Percentiles rank a stretch among this genome's conserved stretches.
Evolutionary conservation across 495 filamentous ascomycete genomes (phyloP).

Genomic region (Cercophora newfieldiana): DNA sequence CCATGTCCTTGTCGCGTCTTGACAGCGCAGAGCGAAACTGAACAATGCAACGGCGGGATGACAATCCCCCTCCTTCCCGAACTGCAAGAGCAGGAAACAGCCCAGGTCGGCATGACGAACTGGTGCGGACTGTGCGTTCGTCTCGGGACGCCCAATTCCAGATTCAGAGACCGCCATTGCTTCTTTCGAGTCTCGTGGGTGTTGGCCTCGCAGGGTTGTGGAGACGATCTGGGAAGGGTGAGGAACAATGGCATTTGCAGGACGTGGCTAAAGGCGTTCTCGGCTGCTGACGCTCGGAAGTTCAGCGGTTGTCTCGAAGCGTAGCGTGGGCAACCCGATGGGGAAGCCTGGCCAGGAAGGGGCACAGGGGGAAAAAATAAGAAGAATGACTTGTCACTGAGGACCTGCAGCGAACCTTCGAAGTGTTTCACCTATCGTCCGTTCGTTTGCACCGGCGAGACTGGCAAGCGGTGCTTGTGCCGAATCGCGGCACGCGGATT

Average conservation of each 20-base stretch:
- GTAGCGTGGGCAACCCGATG: conserved; percentile 15
- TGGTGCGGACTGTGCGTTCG: neutral
- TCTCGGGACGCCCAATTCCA: neutral
- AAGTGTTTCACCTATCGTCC: conserved; percentile 28
- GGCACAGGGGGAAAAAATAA: conserved; percentile 19
- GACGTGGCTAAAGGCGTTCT: conserved; percentile 8
- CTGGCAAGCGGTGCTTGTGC: conserved; percentile 6
- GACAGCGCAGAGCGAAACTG: conserved; percentile 21
- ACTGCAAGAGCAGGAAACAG: conserved; percentile 11
- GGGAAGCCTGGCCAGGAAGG: conserved; percentile 6
- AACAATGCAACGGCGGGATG: conserved; percentile 18
- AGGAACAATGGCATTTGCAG: conserved; percentile 12
- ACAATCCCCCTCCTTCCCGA: conserved; percentile 11
- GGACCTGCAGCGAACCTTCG: conserved; percentile 22
- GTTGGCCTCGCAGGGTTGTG: neutral
- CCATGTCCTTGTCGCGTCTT: conserved; percentile 32
- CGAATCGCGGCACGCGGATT: conserved; percentile 22
- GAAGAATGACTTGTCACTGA: conserved; percentile 26
- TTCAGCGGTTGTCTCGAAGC: conserved; percentile 10
- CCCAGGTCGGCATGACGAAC: conserved; percentile 5
- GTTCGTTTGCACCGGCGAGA: conserved; percentile 26
- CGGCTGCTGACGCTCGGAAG: conserved; percentile 17
- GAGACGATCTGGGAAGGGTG: neutral
- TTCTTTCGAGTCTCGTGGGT: neutral
- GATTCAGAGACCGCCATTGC: neutral